Conservation (phyloP, 495 filamentous ascomycete species). For the Aspergillus steynii region DNA sequence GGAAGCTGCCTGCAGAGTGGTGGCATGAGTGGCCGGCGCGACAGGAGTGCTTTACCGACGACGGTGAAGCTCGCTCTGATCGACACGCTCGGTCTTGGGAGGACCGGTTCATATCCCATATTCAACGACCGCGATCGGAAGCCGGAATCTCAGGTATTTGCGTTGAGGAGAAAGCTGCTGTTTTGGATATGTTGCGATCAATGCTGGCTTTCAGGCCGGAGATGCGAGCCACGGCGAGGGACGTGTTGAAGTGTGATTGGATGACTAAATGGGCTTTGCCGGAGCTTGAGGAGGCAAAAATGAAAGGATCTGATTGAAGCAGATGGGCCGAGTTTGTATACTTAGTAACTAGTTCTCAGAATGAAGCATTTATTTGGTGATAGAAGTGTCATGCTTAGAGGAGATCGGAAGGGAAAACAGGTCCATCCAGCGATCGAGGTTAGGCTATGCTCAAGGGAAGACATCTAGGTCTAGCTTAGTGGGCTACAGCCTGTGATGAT, state of each 20-base stretch:
- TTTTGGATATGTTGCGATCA: slow-evolving; percentile 36
- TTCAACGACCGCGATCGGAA: slow-evolving; percentile 26
- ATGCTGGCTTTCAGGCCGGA: slow-evolving; percentile 46
- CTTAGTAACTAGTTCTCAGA: no score
- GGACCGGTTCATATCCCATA: slow-evolving; percentile 28
- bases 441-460: no score
- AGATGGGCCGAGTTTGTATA: no score
- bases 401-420: no score
- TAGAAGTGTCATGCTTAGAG: no score
- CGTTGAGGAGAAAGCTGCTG: slow-evolving; percentile 26
- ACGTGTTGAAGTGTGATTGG: slow-evolving; percentile 38
- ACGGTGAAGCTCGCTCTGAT: slow-evolving; percentile 14
- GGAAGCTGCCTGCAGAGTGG: slow-evolving; percentile 31
- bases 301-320: no score
- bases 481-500: no score
- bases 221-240: slow-evolving; percentile 31
- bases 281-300: slow-evolving; percentile 19
- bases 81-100: slow-evolving; percentile 26
- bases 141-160: slow-evolving; percentile 23
- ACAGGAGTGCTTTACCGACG: slow-evolving; percentile 19
- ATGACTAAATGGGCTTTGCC: slow-evolving; percentile 46
- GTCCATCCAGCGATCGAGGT: no score
- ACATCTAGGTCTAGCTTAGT: no score
- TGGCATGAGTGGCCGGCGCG: slow-evolving; percentile 26
- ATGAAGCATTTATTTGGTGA: no score